These are phyloP conservation scores for Pezicula neosporulosa DNA, from an alignment of 2,329 filamentous ascomycete species.

Conservation along the genomic window DNA sequence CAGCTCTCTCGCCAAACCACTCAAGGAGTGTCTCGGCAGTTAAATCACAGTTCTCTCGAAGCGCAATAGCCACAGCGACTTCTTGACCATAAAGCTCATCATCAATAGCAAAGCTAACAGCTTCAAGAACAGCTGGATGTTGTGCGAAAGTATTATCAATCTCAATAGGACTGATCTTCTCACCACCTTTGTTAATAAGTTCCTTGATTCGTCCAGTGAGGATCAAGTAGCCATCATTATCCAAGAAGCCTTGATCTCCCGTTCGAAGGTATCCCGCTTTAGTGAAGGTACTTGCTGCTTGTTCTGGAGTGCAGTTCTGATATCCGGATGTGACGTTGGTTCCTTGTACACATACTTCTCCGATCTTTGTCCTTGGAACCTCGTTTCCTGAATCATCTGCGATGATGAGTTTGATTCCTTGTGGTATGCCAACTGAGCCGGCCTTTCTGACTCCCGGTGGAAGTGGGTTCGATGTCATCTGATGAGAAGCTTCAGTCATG, in stretches of 20 bases:
- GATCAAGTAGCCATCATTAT: slow-evolving; percentile 72
- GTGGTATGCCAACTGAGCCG: slow-evolving; percentile 38
- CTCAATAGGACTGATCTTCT: slow-evolving; percentile 83
- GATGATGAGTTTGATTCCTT: slow-evolving; percentile 75
- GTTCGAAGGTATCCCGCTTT: slow-evolving; percentile 75
- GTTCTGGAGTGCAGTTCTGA: slow-evolving; percentile 13
- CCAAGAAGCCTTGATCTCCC: slow-evolving; percentile 75
- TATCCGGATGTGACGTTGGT: slow-evolving; percentile 80
- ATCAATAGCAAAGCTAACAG: slow-evolving; percentile 74
- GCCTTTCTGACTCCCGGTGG: slow-evolving; percentile 34
- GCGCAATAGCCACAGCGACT: slow-evolving; percentile 68
- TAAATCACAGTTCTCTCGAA: slow-evolving; percentile 56
- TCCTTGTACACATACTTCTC: slow-evolving; percentile 75
- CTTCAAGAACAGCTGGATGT: slow-evolving; percentile 67
- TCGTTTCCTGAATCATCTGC: slow-evolving; percentile 61
- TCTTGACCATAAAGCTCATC: slow-evolving; percentile 80
- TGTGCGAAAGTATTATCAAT: slow-evolving; percentile 73
- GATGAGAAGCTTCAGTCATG: slow-evolving; percentile 87
- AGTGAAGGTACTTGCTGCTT: slow-evolving; percentile 42
- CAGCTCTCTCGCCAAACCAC: slow-evolving; percentile 64
- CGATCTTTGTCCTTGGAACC: slow-evolving; percentile 48
- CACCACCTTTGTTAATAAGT: slow-evolving; percentile 81
- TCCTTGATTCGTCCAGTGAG: slow-evolving; percentile 87
- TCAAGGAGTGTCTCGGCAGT: slow-evolving; percentile 55
- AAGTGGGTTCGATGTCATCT: slow-evolving; percentile 76